Base-by-base conservation (phyloP, 1,284 basidiomycete species). In the Moesziomyces aphidis region DNA sequence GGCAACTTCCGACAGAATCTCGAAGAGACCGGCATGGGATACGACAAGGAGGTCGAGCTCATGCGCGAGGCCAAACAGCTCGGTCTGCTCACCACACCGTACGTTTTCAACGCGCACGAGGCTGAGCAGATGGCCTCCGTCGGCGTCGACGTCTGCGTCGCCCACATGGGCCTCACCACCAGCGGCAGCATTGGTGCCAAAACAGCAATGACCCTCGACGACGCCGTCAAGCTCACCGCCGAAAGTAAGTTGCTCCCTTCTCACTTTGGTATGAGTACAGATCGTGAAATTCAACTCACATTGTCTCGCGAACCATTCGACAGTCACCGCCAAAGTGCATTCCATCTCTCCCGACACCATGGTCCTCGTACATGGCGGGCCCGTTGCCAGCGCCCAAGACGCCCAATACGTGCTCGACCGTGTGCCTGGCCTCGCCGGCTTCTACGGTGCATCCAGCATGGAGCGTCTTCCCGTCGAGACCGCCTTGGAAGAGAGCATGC, bases 11-110 rank as follows among this genome's bases (percentile, higher is more conserved):
- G 72, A 48, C 34, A 54, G 42, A 74, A 74, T 42, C 63, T 74
- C 46, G 72, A 74, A 51, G 72, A 74, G 60, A 74, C 72, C 5
- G 72, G 72, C 13, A 74, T 74, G 72, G 67, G 72, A 4, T 74
- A 67, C 43, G 56, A 74, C 9, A 63, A 54, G 7, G 72, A 74
- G 28, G 72, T 74, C 6, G 57, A 70, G 51, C 59, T 74, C 10
- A 74, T 74, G 63, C 43, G 55, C 22, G 24, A 61, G 11, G 72
- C 72, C 9, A 71, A 70, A 56, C n/a, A 60, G 24, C 43, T 70
- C 4, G 72, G 72, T 5, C 48, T 74, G 0, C 47, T 74, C 21
- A 74, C 72, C 8, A 74, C 72, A 13, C 72, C 72, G 15, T 74
- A 74, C 39, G 66, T 66, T 1, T 74, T 74, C 45, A 74, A 74